Conservation (phyloP, 2,329 filamentous ascomycete species). For the Colletotrichum horii region DNA sequence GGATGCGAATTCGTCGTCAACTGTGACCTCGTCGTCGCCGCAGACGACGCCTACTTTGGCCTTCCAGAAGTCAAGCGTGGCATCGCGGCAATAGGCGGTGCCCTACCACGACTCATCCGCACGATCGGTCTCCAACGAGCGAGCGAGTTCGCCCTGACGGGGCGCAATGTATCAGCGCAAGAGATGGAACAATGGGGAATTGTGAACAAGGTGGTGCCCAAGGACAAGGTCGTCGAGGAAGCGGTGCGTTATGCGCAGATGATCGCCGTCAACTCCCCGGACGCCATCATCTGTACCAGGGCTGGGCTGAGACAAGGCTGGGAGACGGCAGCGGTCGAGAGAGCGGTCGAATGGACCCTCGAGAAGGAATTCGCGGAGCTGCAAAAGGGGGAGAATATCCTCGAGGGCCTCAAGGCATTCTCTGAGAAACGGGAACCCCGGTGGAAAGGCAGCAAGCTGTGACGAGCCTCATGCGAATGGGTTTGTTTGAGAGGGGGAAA, state of each 20-base stretch:
- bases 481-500: background rate
- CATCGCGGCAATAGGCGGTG: slow-evolving; percentile 58
- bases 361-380: slow-evolving; percentile 34
- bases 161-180: slow-evolving; percentile 23
- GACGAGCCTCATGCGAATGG: background rate
- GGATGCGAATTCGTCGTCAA: slow-evolving; percentile 62
- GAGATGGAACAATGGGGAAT: slow-evolving; percentile 29
- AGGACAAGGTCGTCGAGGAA: slow-evolving; percentile 21
- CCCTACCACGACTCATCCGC: slow-evolving; percentile 54
- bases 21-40: slow-evolving; percentile 59
- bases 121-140: slow-evolving; percentile 31
- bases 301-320: slow-evolving; percentile 41
- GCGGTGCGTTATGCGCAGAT: slow-evolving; percentile 21
- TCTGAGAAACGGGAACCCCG: slow-evolving; percentile 31
- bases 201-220: slow-evolving; percentile 24
- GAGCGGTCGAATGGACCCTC: slow-evolving; percentile 31
- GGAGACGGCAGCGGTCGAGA: slow-evolving; percentile 45
- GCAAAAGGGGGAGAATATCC: slow-evolving; percentile 32
- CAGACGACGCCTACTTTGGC: slow-evolving; percentile 54
- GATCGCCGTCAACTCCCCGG: slow-evolving; percentile 29
- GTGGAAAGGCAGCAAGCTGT: slow-evolving; percentile 32
- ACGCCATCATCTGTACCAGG: slow-evolving; percentile 44
- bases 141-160: slow-evolving; percentile 29
- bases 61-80: slow-evolving; percentile 60
- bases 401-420: slow-evolving; percentile 32